phyloP scores from a whole-genome alignment of 2,329 filamentous ascomycete genomes.

The Botrytis tulipae region DNA sequence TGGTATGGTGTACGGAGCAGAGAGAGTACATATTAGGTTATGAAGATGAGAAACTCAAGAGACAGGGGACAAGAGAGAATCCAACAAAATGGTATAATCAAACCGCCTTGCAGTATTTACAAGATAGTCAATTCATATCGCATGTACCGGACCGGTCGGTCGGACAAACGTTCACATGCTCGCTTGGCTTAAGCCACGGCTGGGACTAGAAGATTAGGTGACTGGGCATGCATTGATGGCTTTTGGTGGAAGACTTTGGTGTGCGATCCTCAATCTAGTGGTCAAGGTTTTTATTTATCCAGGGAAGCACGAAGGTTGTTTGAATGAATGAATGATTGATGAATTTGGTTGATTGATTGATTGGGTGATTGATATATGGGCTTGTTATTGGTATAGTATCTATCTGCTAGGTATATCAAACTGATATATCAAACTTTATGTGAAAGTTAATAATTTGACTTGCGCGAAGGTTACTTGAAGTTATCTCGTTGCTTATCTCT shows the following conservation, averaged over 20 bases:
- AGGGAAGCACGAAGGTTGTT: not conserved
- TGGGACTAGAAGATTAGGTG: not conserved
- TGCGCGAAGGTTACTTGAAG: too few species aligned
- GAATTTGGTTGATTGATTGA: not conserved
- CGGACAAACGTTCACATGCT: not conserved
- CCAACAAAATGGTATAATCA: too few species aligned
- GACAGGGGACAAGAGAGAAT: not conserved
- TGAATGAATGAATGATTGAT: too few species aligned
- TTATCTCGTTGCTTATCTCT: not conserved
- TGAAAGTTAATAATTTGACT: too few species aligned
- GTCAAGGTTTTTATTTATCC: not conserved
- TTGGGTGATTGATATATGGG: too few species aligned
- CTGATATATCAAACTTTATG: too few species aligned
- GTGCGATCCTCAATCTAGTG: not conserved
- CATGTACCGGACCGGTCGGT: too few species aligned
- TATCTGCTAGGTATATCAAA: too few species aligned
- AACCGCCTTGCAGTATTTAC: too few species aligned
- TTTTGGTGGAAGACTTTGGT: not conserved
- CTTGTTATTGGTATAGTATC: too few species aligned
- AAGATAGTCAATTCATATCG: not conserved
- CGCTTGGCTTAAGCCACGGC: conserved; percentile 4
- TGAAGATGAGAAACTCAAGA: too few species aligned
- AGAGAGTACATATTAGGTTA: too few species aligned
- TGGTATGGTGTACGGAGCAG: not conserved
- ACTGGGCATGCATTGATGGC: not conserved